Base-by-base conservation (phyloP, 2,329 filamentous ascomycete species). In the Ploettnerulaceae sp. region DNA sequence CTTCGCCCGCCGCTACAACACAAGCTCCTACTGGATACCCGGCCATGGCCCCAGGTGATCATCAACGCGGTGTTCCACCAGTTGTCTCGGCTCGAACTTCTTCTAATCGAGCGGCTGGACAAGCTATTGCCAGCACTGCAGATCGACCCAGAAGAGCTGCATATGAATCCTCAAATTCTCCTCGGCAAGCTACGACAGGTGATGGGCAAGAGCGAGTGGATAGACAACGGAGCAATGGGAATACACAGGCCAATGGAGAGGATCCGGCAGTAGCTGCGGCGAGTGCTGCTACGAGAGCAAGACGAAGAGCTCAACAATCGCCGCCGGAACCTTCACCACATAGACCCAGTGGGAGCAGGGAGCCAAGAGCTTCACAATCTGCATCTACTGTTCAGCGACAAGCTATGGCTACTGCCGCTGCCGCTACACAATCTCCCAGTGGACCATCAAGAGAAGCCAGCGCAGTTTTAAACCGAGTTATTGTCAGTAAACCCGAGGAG, bases 61-160 rank as follows among this genome's bases (percentile, higher is more conserved):
- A 74, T 60, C 71, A 72, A 69, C 77, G 69, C 67, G 77, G 72
- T 67, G 80, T 76, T 70, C 80, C 85, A 43, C 84, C 86, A 18
- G 75, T 87, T 57, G 82, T 85, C 45, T 89, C 86, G 37, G 86
- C 87, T 26, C 80, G 89, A 61, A 90, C 86, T 6, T 94, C 89
- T 11, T 93, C 88, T 33, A 84, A 81, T 54, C 78, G 81, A 55
- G 75, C 28, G 43, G 33, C 54, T 31, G 49, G 57, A 32, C 47
- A 53, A 18, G 50, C 57, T 66, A 69, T 52, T 67, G 69, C 52
- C 57, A 47, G 55, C n/a, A 47, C 51, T 1, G 51, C 57, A 15
- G 59, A 61, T 35, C 54, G 59, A 43, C 54, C 57, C 25, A 51
- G 59, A 48, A 47, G 58, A 34, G 51, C 49, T 9, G 53, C 48